phyloP scores from a whole-genome alignment of 164 flowering plant genomes.

The Vitis rotundifolia region DNA sequence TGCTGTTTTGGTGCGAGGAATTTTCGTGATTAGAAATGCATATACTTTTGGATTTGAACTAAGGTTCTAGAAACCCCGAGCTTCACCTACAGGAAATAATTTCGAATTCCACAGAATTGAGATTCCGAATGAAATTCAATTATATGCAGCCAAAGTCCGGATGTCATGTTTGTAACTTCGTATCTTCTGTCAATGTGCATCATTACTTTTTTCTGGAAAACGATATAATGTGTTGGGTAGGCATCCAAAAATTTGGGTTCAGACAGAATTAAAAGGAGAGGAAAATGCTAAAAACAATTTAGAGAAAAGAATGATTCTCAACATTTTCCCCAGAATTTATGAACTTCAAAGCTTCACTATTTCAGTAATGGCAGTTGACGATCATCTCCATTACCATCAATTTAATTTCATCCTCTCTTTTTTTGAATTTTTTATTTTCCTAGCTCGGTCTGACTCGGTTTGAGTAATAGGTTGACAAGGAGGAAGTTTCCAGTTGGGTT shows the following conservation, averaged over 20 bases:
- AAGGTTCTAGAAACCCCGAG: background rate
- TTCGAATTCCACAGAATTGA: background rate
- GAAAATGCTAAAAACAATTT: no score
- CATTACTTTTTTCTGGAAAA: background rate
- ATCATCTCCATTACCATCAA: background rate
- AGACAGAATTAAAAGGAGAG: no score
- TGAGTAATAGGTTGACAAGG: constrained; percentile 62
- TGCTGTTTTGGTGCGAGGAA: background rate
- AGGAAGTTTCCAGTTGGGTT: constrained; percentile 66
- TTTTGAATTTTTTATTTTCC: background rate
- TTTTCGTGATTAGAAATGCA: no score
- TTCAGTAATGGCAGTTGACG: background rate
- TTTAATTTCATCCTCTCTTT: background rate
- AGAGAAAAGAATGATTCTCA: no score
- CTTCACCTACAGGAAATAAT: no score
- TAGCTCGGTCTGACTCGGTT: background rate
- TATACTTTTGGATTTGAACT: background rate
- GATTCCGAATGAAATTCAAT: background rate
- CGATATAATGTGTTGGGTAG: no score
- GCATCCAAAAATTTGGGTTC: no score
- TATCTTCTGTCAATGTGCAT: no score
- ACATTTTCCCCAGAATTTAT: no score
- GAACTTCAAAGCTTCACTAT: background rate
- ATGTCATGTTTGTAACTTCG: no score
- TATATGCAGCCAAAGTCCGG: background rate